phyloP scores from a whole-genome alignment of 2,329 filamentous ascomycete species.

The Ceratocystis destructans region DNA sequence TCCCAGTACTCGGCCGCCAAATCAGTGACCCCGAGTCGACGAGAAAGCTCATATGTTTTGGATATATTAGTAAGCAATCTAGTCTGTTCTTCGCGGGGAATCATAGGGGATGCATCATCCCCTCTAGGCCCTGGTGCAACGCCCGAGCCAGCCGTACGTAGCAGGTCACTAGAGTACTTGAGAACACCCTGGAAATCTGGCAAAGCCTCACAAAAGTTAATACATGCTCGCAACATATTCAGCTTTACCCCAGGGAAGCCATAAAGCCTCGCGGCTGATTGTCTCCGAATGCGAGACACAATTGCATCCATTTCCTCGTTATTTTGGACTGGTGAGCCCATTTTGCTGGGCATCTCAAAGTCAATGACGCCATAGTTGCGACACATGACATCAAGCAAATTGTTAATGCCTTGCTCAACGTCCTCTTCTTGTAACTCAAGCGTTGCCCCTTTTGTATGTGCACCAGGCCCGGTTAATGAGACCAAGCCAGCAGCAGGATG shows the following conservation, averaged over 20 bases:
- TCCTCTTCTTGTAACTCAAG: constrained; percentile 52
- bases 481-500: constrained; percentile 83
- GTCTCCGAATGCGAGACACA: constrained; percentile 44
- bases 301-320: constrained; percentile 35
- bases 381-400: constrained; percentile 47
- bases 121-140: constrained; percentile 58
- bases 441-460: constrained; percentile 29
- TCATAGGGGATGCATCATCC: constrained; percentile 54
- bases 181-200: constrained; percentile 87
- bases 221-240: constrained; percentile 75
- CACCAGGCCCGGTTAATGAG: constrained; percentile 48
- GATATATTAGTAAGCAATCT: constrained; percentile 74
- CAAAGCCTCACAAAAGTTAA: constrained; percentile 84
- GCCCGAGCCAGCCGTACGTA: constrained; percentile 69
- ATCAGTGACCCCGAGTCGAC: constrained; percentile 55
- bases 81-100: constrained; percentile 71
- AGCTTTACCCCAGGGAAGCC: constrained; percentile 71
- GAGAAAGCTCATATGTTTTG: constrained; percentile 66
- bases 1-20: constrained; percentile 89
- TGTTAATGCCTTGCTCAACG: constrained; percentile 51
- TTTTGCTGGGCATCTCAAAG: constrained; percentile 28
- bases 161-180: constrained; percentile 67
- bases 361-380: constrained; percentile 50
- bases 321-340: constrained; percentile 22
- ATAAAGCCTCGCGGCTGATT: constrained; percentile 49